Evolutionary conservation across 805 yeast species (phyloP).

Genomic region (Isabelozyma rhagii): DNA sequence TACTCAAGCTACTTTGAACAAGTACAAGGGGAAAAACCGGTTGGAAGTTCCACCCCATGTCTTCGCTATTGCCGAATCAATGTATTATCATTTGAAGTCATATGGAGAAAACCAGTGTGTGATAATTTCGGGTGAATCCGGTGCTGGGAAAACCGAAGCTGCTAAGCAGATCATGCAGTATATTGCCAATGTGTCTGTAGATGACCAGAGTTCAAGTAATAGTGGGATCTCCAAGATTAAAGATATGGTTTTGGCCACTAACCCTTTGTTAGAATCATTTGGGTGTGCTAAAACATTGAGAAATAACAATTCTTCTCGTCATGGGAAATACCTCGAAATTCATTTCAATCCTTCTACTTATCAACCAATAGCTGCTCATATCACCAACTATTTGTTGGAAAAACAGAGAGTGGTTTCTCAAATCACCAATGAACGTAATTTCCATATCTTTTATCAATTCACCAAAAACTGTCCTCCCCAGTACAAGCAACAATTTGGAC

Average conservation of each 20-base stretch:
- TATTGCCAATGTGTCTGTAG: slow-evolving; percentile 83
- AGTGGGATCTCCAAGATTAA: slow-evolving; percentile 80
- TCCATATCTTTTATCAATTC: slow-evolving; percentile 95
- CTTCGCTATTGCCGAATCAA: slow-evolving; percentile 93
- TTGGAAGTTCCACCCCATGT: slow-evolving; percentile 98
- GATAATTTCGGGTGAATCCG: slow-evolving; percentile 95
- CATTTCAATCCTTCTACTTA: slow-evolving; percentile 67
- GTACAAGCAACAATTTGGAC: slow-evolving; percentile 81
- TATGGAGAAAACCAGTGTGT: slow-evolving; percentile 96
- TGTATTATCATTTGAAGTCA: slow-evolving; percentile 93
- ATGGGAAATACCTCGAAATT: slow-evolving; percentile 91
- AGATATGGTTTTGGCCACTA: slow-evolving; percentile 97
- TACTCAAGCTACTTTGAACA: slow-evolving; percentile 69
- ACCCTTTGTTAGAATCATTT: slow-evolving; percentile 84
- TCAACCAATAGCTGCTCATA: slow-evolving; percentile 93
- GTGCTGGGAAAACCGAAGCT: slow-evolving; percentile 98
- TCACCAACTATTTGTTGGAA: slow-evolving; percentile 90
- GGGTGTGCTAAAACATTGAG: slow-evolving; percentile 93
- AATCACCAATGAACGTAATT: slow-evolving; percentile 86
- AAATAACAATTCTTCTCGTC: slow-evolving; percentile 86
- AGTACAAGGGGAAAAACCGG: slow-evolving; percentile 88
- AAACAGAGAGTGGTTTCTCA: slow-evolving; percentile 97
- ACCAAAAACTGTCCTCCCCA: slow-evolving; percentile 85
- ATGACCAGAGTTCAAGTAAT: slow-evolving; percentile 42
- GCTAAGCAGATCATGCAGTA: slow-evolving; percentile 98